Conservation (phyloP, 768 basidiomycete species). For the Collybia sp. region DNA sequence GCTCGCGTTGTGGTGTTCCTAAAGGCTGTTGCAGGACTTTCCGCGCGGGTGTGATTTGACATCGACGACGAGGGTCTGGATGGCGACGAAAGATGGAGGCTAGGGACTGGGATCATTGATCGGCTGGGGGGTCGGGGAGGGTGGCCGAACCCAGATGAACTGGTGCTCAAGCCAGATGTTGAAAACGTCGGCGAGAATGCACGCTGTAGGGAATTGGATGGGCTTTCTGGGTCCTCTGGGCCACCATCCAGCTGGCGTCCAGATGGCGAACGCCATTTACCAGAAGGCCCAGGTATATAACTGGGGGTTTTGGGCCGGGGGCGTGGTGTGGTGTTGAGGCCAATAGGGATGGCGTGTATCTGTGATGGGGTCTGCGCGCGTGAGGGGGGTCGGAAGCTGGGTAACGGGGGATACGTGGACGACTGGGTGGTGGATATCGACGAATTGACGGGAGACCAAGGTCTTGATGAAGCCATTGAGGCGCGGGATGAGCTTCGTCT, state of each 20-base stretch:
- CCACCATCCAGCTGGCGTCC: constrained; percentile 8
- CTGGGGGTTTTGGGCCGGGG: constrained; percentile 76
- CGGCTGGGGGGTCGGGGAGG: constrained; percentile 75
- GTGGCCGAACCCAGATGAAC: constrained; percentile 40
- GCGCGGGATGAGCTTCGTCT: constrained; percentile 67
- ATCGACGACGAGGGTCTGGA: constrained; percentile 70
- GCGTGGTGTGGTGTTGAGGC: constrained; percentile 47
- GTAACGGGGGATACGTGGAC: constrained; percentile 32
- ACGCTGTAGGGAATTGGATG: constrained; percentile 37
- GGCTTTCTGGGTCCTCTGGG: constrained; percentile 32
- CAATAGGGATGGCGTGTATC: constrained; percentile 25
- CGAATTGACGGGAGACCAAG: constrained; percentile 75
- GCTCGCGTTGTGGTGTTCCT: constrained; percentile 40
- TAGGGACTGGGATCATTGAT: constrained; percentile 81
- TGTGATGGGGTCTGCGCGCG: constrained; percentile 58
- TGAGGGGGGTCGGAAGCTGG: constrained; percentile 44
- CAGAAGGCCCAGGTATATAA: constrained; percentile 63
- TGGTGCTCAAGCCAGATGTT: constrained; percentile 34
- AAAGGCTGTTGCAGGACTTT: constrained; percentile 46
- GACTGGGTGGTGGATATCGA: constrained; percentile 69
- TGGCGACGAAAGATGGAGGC: constrained; percentile 60
- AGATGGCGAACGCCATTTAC: constrained; percentile 30
- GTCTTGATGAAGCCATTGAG: constrained; percentile 74
- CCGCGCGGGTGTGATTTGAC: constrained; percentile 56
- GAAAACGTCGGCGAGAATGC: constrained; percentile 63